Evolutionary conservation across 2,329 filamentous ascomycete species (phyloP).

Genomic region (Aspergillus sp.): DNA sequence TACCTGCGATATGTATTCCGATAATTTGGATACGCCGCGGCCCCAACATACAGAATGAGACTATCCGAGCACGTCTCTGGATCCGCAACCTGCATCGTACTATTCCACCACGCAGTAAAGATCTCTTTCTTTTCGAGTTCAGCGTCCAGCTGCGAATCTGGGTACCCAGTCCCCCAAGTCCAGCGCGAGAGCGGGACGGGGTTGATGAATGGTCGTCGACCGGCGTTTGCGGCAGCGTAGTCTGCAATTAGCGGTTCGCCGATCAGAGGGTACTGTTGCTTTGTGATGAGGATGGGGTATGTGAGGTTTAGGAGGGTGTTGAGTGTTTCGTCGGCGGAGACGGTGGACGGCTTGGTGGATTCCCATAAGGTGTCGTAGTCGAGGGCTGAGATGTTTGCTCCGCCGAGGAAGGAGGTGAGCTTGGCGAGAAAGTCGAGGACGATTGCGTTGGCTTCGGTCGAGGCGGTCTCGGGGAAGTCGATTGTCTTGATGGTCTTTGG

Average conservation of each 20-base stretch:
- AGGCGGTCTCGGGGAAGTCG: constrained; percentile 46
- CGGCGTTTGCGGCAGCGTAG: constrained; percentile 52
- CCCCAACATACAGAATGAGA: constrained; percentile 55
- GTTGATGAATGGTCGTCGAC: constrained; percentile 55
- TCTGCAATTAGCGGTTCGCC: constrained; percentile 56
- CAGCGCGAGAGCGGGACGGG: constrained; percentile 55
- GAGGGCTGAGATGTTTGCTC: constrained; percentile 17
- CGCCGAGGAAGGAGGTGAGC: constrained; percentile 46
- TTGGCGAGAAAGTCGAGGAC: constrained; percentile 50
- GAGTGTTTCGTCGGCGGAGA: constrained; percentile 36
- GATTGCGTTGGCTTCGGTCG: constrained; percentile 39
- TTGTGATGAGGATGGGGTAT: constrained; percentile 31
- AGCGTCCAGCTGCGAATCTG: constrained; percentile 44
- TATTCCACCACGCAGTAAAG: constrained; percentile 50
- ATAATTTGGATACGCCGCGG: constrained; percentile 46
- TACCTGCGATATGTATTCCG: constrained; percentile 49
- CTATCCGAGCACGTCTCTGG: constrained; percentile 10
- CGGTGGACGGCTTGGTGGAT: constrained; percentile 34
- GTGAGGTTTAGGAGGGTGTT: constrained; percentile 29
- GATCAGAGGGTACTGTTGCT: constrained; percentile 51
- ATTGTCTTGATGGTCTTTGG: constrained; percentile 39
- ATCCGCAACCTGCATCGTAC: constrained; percentile 16
- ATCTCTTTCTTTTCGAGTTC: constrained; percentile 56
- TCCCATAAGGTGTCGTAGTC: constrained; percentile 24
- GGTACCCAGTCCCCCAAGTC: constrained; percentile 50